Percentiles rank a stretch among this genome's conserved stretches.
These are phyloP conservation scores for Pichia gijzeniarum DNA, from an alignment of 805 yeast species.

Conservation along the genomic window DNA sequence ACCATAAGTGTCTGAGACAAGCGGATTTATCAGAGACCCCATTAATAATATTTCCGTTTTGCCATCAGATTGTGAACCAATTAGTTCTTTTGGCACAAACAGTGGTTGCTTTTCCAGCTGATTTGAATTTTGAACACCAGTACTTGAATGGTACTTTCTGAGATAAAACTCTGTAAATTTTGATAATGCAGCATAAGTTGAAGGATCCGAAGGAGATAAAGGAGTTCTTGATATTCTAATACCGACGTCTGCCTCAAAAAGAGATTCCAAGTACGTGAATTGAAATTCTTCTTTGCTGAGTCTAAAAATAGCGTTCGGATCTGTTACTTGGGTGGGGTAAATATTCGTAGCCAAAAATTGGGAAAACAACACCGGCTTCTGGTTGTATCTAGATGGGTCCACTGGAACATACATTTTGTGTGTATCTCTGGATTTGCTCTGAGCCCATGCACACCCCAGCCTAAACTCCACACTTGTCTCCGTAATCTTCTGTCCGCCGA, in stretches of 20 bases:
- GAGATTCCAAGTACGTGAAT: constrained; percentile 29
- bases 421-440: too few relatives aligned
- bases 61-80: constrained; percentile 28
- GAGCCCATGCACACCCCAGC: too few relatives aligned
- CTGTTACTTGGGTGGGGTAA: constrained; percentile 30
- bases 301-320: constrained; percentile 29
- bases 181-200: constrained; percentile 48
- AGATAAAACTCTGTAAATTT: constrained; percentile 41
- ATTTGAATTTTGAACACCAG: constrained; percentile 33
- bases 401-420: constrained; percentile 31
- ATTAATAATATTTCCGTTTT: constrained; percentile 34
- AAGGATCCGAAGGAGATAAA: constrained; percentile 35
- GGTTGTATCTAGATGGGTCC: constrained; percentile 23
- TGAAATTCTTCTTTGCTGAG: constrained; percentile 27
- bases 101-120: constrained; percentile 35
- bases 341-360: constrained; percentile 26
- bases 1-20: constrained; percentile 46
- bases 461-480: too few relatives aligned
- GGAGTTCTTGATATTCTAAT: constrained; percentile 33
- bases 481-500: too few relatives aligned
- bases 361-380: constrained; percentile 25
- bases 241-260: constrained; percentile 27
- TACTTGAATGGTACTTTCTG: constrained; percentile 30
- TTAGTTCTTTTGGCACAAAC: constrained; percentile 26
- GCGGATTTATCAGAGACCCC: constrained; percentile 50